Percentiles rank a stretch among this genome's conserved stretches.
Conservation (phyloP, 2,329 filamentous ascomycete species). For the Elsinoe australis region DNA sequence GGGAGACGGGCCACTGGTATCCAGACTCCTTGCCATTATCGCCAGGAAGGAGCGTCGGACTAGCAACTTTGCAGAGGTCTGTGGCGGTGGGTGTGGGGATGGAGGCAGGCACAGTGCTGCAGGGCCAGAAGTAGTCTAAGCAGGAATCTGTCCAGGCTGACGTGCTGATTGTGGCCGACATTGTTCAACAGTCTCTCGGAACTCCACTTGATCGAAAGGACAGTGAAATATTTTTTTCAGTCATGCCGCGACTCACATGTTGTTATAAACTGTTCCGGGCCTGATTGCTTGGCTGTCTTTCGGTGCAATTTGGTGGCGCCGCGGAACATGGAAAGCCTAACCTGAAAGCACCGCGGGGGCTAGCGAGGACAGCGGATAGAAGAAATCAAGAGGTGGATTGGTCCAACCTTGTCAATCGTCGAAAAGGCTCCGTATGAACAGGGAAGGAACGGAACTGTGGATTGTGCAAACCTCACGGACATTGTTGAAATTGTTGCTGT, state of each 20-base stretch:
- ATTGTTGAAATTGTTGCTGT: too few species aligned
- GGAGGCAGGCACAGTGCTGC: background rate
- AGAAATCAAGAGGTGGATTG: too few species aligned
- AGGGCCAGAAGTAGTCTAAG: slow-evolving; percentile 4
- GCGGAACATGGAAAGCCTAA: too few species aligned
- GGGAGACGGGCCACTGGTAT: slow-evolving; percentile 13
- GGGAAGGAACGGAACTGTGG: too few species aligned
- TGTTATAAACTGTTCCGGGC: too few species aligned
- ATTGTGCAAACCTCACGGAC: too few species aligned
- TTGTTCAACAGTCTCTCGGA: background rate
- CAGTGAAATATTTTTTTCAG: background rate
- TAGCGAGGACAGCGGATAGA: too few species aligned
- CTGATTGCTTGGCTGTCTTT: too few species aligned
- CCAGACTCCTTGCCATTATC: background rate
- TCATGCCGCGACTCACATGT: too few species aligned
- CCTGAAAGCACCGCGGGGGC: too few species aligned
- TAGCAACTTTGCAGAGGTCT: slow-evolving; percentile 2
- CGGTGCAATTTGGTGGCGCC: slow-evolving; percentile 15
- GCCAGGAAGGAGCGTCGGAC: background rate
- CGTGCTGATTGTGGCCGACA: background rate
- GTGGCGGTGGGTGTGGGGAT: slow-evolving; percentile 12
- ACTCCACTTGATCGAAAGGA: background rate
- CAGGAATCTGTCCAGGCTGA: background rate
- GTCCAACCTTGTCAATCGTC: too few species aligned
- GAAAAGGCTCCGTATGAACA: too few species aligned